These are phyloP conservation scores for Volvox africanus DNA, from an alignment of 139 green algal genomes.

Conservation along the genomic window DNA sequence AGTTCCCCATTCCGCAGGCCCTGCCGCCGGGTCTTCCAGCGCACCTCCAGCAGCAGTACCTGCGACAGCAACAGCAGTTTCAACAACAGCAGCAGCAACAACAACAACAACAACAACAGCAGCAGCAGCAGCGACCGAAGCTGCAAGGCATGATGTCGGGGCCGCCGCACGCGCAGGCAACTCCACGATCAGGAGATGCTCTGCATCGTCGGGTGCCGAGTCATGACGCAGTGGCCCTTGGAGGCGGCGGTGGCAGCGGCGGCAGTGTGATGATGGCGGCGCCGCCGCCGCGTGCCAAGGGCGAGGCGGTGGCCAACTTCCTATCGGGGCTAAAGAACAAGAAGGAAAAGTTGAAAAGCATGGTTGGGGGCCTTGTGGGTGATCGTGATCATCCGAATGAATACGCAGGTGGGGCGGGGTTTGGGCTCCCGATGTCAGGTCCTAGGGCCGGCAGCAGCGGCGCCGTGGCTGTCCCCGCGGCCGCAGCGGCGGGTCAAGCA, in stretches of 20 bases:
- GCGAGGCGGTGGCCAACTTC: constrained; percentile 52
- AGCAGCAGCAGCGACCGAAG: background rate
- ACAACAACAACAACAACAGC: constrained; percentile 2
- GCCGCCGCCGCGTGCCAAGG: constrained; percentile 28
- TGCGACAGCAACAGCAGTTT: constrained; percentile 23
- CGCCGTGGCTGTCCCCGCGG: no score
- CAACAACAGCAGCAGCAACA: constrained; percentile 33
- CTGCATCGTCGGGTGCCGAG: constrained; percentile 7
- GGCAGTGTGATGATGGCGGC: background rate
- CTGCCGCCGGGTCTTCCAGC: background rate
- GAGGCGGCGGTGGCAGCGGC: background rate
- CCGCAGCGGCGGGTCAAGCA: no score
- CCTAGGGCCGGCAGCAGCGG: background rate
- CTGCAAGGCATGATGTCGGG: background rate
- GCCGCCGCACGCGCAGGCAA: background rate
- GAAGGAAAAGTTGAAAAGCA: constrained; percentile 50
- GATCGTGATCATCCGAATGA: background rate
- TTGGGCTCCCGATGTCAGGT: background rate
- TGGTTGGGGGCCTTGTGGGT: constrained; percentile 14
- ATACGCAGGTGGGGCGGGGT: no score
- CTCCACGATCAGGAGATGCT: background rate
- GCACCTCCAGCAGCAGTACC: constrained; percentile 13
- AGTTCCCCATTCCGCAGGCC: background rate
- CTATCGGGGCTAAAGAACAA: constrained; percentile 47
- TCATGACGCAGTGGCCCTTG: constrained; percentile 19